phyloP scores from a whole-genome alignment of 192 early-diverging fungal species.

The Fimicolochytrium jonesii region DNA sequence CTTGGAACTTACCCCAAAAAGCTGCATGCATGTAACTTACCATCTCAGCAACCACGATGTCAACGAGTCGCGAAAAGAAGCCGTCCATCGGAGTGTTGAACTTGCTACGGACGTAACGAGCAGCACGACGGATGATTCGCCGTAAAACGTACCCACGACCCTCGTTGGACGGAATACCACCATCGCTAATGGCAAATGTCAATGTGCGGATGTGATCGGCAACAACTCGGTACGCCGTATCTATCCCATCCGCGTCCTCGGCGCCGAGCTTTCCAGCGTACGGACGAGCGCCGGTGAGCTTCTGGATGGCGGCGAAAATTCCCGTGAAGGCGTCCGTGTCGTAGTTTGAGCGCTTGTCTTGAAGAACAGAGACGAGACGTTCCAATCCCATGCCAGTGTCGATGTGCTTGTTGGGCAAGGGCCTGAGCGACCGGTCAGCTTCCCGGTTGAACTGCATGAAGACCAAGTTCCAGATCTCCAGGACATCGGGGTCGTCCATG shows the following conservation, averaged over 20 bases:
- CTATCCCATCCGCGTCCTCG: slow-evolving; percentile 90
- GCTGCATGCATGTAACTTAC: slow-evolving; percentile 36
- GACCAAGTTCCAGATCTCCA: slow-evolving; percentile 99
- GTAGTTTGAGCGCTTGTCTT: slow-evolving; percentile 94
- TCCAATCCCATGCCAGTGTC: slow-evolving; percentile 98
- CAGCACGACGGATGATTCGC: slow-evolving; percentile 91
- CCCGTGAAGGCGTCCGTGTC: slow-evolving; percentile 92
- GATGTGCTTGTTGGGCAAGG: slow-evolving; percentile 93
- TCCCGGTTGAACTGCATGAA: slow-evolving; percentile 99
- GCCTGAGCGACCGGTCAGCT: slow-evolving; percentile 74
- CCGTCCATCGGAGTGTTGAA: slow-evolving; percentile 83
- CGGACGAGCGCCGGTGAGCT: slow-evolving; percentile 75
- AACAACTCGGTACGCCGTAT: slow-evolving; percentile 97
- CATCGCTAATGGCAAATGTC: slow-evolving; percentile 94
- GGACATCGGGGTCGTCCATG: slow-evolving; percentile 93
- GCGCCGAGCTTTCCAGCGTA: slow-evolving; percentile 77
- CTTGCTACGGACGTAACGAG: slow-evolving; percentile 88
- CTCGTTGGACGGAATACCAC: slow-evolving; percentile 94
- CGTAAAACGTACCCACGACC: slow-evolving; percentile 98
- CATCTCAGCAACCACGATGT: slow-evolving; percentile 87
- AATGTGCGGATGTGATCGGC: slow-evolving; percentile 97
- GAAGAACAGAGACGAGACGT: slow-evolving; percentile 90
- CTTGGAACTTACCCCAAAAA: too few relatives aligned
- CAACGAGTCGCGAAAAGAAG: slow-evolving; percentile 93
- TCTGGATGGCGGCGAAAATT: slow-evolving; percentile 77